Base-by-base conservation (phyloP, 495 filamentous ascomycete genomes). In the Podospora pseudopauciseta region DNA sequence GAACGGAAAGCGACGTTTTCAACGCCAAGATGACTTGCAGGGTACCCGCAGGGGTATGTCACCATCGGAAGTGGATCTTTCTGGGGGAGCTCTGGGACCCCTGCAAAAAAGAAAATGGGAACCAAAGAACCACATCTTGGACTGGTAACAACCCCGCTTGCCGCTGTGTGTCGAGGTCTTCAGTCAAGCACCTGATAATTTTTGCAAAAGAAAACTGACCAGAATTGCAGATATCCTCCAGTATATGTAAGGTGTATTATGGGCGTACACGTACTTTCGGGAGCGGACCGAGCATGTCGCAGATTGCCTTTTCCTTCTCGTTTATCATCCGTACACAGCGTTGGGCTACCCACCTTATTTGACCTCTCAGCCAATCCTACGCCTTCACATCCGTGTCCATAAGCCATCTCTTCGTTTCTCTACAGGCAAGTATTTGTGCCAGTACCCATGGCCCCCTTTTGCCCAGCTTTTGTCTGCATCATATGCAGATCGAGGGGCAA, bases 21-120 rank as follows among this genome's bases (percentile, higher is more conserved):
- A 7, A 9, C 23, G 55, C 55, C 55, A 58, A 26, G 55, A 58
- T 58, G 2, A 32, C 28, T 32, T 63, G 61, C 61, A 63, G 27
- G 61, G 61, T 23, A 19, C 28, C 15, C 7, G 32, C 61, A 63
- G 20, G 61, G 61, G 61, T 63, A 39, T 23, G 61, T 19, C 18
- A 32, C 32, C 61, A 63, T 63, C 61, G 27, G 30, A 63, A 44
- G 61, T 63, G 61, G 61, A 44, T 44, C 61, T 28, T 20, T 3
- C 23, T 63, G 5, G 61, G 60, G 61, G 30, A 63, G 34, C 30
- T 6, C 30, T 3, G 30, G 61, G 34, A 32, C 27, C 30, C n/a
- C 32, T 16, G 32, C 59, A 6, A 26, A 1, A 15, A 58, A 20
- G 56, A 58, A 18, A 58, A 58, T 58, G 59, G 39, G 2, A 49